phyloP scores from a whole-genome alignment of 352 stramenopile genomes.

The Thraustotheca clavata region DNA sequence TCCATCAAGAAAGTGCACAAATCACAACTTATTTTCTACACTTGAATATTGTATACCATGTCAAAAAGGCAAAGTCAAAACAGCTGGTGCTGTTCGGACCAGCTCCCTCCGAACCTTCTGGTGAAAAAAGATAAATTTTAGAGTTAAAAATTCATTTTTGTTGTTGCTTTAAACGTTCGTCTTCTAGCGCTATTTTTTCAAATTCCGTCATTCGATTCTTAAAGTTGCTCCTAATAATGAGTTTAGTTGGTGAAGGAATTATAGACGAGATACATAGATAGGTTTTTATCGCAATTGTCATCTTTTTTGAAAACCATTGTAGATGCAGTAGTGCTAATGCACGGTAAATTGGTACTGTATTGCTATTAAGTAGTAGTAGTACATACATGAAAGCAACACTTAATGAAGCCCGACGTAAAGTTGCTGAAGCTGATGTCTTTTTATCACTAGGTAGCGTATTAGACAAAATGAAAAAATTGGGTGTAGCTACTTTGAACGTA shows the following conservation, averaged over 20 bases:
- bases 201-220: conserved; percentile 1
- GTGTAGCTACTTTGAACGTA: neutral
- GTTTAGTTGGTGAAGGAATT: too few relatives aligned
- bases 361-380: neutral
- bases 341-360: neutral
- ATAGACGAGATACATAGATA: too few relatives aligned
- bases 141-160: neutral
- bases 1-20: neutral
- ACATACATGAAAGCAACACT: neutral
- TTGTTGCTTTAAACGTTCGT: neutral
- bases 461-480: neutral
- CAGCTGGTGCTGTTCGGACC: neutral
- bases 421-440: neutral
- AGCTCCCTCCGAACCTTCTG: too few relatives aligned
- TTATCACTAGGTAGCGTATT: neutral
- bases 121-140: neutral
- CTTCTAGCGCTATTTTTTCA: neutral
- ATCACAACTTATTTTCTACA: neutral
- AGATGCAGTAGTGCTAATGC: neutral
- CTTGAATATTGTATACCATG: neutral
- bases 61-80: neutral
- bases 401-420: neutral
- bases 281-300: neutral
- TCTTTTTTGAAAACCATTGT: neutral
- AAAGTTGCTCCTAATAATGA: neutral